Evolutionary conservation across 805 yeast species (phyloP).

Genomic region (Starmera quercuum): DNA sequence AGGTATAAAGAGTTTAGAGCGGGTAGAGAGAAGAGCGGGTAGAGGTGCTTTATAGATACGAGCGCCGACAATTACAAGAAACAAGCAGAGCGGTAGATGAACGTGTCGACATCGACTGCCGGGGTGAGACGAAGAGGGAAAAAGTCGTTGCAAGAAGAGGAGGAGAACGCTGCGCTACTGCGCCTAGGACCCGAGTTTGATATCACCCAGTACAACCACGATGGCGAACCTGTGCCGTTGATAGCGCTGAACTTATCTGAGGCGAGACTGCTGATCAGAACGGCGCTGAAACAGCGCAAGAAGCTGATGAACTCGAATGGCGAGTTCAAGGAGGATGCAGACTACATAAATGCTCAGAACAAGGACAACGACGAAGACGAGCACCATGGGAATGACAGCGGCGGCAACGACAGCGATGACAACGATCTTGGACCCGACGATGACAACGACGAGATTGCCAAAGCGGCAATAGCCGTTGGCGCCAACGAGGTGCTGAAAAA

Average conservation of each 20-base stretch:
- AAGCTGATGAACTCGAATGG: conserved; percentile 40
- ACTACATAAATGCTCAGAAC: conserved; percentile 13
- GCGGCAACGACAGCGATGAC: conserved; percentile 26
- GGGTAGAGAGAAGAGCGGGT: too few species aligned
- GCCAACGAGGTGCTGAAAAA: conserved; percentile 87
- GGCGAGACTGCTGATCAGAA: conserved; percentile 82
- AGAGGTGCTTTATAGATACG: background rate
- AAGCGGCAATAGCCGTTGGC: conserved; percentile 54
- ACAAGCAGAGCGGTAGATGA: conserved; percentile 44
- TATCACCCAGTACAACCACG: conserved; percentile 69
- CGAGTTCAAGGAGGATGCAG: conserved; percentile 25
- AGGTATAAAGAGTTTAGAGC: too few species aligned
- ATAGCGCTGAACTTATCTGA: conserved; percentile 85
- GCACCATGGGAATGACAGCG: too few species aligned
- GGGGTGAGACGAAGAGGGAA: conserved; percentile 74
- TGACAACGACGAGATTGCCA: conserved; percentile 25
- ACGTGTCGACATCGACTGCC: conserved; percentile 81
- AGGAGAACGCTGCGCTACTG: conserved; percentile 84
- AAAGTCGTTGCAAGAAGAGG: conserved; percentile 61
- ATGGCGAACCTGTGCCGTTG: conserved; percentile 68
- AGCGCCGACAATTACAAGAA: background rate
- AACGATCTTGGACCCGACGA: conserved; percentile 18
- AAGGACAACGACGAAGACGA: conserved; percentile 13
- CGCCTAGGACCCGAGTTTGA: conserved; percentile 93
- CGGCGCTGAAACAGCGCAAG: conserved; percentile 74